phyloP scores from a whole-genome alignment of 2,329 filamentous ascomycete species.

The Cladophialophora psammophila region DNA sequence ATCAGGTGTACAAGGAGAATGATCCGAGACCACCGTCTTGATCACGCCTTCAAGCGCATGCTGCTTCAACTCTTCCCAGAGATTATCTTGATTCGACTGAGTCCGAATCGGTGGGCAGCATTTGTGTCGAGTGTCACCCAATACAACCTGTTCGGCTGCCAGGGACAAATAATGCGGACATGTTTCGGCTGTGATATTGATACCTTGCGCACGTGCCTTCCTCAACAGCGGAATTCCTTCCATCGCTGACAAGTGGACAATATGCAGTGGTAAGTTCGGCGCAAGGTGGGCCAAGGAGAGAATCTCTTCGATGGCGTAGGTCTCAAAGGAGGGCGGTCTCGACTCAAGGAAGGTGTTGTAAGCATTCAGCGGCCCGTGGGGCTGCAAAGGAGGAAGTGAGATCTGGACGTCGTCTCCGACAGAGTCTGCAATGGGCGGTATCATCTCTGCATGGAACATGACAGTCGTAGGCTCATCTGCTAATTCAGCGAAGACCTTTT shows the following conservation, averaged over 20 bases:
- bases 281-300: conserved; percentile 80
- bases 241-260: conserved; percentile 90
- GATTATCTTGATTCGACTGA: conserved; percentile 78
- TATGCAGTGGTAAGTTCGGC: conserved; percentile 84
- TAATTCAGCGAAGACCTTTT: conserved; percentile 79
- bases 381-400: conserved; percentile 72
- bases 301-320: conserved; percentile 86
- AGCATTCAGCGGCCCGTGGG: conserved; percentile 73
- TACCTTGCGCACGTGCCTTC: conserved; percentile 72
- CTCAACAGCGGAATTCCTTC: conserved; percentile 84
- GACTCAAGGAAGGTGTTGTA: conserved; percentile 94
- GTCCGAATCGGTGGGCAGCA: conserved; percentile 92
- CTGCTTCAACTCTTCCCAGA: conserved; percentile 80
- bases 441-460: conserved; percentile 99
- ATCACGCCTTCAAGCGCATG: conserved; percentile 76
- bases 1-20: conserved; percentile 94
- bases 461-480: conserved; percentile 84
- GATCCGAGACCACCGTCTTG: conserved; percentile 89
- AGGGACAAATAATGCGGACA: conserved; percentile 95
- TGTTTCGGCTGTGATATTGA: conserved; percentile 91
- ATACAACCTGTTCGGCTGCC: conserved; percentile 78
- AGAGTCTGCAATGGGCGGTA: conserved; percentile 81
- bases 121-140: conserved; percentile 91
- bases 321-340: conserved; percentile 87
- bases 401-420: conserved; percentile 78